These are phyloP conservation scores for Knoxdaviesia proteae DNA, from an alignment of 2,329 filamentous ascomycete species.

Conservation along the genomic window DNA sequence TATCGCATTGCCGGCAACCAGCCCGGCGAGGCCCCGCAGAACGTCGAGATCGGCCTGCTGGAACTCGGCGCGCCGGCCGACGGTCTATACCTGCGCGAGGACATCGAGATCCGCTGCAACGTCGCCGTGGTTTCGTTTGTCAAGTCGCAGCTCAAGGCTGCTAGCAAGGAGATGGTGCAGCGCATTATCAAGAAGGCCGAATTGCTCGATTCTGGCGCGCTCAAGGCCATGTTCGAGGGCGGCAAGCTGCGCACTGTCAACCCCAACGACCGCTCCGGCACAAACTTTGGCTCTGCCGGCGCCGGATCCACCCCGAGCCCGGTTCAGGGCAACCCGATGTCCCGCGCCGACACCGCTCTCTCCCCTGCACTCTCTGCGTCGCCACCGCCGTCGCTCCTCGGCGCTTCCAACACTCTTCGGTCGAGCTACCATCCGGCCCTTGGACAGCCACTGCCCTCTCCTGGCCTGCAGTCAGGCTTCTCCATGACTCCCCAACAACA, in stretches of 20 bases:
- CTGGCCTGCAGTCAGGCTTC: too few relatives aligned
- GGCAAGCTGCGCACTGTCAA: conserved; percentile 40
- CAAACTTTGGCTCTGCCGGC: conserved; percentile 2
- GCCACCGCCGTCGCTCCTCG: too few relatives aligned
- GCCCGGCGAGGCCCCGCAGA: conserved; percentile 41
- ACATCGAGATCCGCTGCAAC: conserved; percentile 52
- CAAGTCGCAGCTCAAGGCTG: conserved; percentile 43
- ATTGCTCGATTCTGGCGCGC: conserved; percentile 41
- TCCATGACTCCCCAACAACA: too few relatives aligned
- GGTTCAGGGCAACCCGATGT: conserved; percentile 13
- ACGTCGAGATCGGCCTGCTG: conserved; percentile 38
- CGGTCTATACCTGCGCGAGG: conserved; percentile 46
- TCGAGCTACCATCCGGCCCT: too few relatives aligned
- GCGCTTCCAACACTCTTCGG: too few relatives aligned
- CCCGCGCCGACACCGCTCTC: conserved; percentile 10
- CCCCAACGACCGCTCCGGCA: conserved; percentile 25
- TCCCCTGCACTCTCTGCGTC: neutral
- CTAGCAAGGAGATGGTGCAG: conserved; percentile 45
- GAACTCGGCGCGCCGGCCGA: conserved; percentile 38
- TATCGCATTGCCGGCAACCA: conserved; percentile 51
- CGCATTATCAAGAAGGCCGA: conserved; percentile 53
- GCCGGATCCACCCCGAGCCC: conserved; percentile 3
- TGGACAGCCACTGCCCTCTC: too few relatives aligned
- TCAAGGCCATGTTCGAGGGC: conserved; percentile 47
- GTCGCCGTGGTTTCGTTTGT: conserved; percentile 43